These are phyloP conservation scores for Fusarium succisae DNA, from an alignment of 2,329 filamentous ascomycete genomes.

Conservation along the genomic window DNA sequence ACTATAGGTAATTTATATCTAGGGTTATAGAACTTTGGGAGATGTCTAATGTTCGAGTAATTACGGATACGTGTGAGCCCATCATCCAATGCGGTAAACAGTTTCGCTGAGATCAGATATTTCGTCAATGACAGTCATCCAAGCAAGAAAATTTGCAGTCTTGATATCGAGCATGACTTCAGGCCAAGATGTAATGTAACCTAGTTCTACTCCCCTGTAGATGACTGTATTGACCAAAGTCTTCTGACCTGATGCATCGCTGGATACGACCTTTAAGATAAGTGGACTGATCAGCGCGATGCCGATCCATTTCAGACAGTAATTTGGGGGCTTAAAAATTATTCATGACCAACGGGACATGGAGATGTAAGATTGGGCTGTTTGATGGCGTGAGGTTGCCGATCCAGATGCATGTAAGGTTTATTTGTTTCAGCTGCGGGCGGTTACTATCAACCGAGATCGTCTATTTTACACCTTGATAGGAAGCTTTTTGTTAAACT, in stretches of 20 bases:
- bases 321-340: not conserved
- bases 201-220: not conserved
- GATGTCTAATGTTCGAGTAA: not conserved
- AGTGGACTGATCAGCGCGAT: not conserved
- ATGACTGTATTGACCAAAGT: not conserved
- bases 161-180: not conserved
- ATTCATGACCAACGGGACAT: not conserved
- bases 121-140: not conserved
- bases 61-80: not conserved
- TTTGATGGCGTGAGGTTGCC: not conserved
- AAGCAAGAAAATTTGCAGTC: not conserved
- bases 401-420: not conserved
- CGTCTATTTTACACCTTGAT: not conserved
- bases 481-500: not conserved
- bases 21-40: accelerated
- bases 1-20: no score
- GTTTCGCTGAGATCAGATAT: not conserved
- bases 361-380: no score
- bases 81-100: not conserved
- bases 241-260: not conserved
- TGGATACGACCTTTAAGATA: not conserved
- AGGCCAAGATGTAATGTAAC: not conserved
- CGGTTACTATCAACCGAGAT: not conserved
- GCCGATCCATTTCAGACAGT: not conserved
- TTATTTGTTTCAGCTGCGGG: not conserved